phyloP scores from a whole-genome alignment of 202 grass and related monocot genomes.

The Carex sylvatica region DNA sequence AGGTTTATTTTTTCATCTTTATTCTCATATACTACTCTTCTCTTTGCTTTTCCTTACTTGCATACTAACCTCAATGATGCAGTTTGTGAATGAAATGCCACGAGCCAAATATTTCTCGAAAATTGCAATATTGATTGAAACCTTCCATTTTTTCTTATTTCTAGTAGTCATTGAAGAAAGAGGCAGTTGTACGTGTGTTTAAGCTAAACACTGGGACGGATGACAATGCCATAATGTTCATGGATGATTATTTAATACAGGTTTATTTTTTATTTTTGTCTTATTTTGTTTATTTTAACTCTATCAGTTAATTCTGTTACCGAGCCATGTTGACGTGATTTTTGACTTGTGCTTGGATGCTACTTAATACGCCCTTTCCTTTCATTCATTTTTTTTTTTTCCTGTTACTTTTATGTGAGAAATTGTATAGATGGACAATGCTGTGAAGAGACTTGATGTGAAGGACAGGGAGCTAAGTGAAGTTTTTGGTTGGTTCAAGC shows the following conservation, averaged over 20 bases:
- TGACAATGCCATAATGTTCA: constrained; percentile 92
- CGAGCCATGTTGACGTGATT: background rate
- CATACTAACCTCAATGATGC: background rate
- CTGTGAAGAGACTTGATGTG: constrained; percentile 42
- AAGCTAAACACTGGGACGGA: constrained; percentile 84
- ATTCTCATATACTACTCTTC: constrained; percentile 5
- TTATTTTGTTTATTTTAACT: background rate
- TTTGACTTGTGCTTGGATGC: background rate
- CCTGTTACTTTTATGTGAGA: constrained; percentile 11
- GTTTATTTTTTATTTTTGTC: constrained; percentile 27
- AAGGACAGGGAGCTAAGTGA: constrained; percentile 45
- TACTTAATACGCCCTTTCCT: background rate
- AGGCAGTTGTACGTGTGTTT: constrained; percentile 60
- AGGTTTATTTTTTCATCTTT: constrained; percentile 46
- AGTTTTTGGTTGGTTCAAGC: constrained; percentile 84
- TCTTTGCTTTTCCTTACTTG: background rate
- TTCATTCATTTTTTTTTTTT: background rate
- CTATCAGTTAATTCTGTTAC: background rate
- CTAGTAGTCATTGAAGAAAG: constrained; percentile 70
- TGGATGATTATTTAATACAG: constrained; percentile 87
- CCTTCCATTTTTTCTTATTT: background rate
- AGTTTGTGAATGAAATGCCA: background rate
- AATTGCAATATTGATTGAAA: background rate
- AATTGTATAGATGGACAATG: constrained; percentile 44
- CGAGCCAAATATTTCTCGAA: background rate